These are phyloP conservation scores for Henckelia pumila DNA, from an alignment of 257 asterid genomes.

Conservation along the genomic window DNA sequence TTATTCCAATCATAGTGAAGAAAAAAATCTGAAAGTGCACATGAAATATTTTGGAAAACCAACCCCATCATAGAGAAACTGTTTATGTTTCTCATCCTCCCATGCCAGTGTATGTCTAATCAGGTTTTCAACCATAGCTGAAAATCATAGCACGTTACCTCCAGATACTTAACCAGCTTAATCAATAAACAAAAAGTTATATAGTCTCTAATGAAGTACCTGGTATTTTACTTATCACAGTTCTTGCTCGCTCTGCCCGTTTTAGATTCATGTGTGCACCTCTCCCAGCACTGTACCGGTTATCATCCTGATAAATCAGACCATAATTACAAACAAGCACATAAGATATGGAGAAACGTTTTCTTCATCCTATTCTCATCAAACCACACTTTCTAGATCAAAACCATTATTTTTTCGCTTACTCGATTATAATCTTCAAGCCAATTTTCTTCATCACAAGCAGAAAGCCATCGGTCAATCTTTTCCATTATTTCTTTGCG, in stretches of 20 bases:
- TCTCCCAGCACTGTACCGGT: conserved; percentile 90
- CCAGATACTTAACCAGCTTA: conserved; percentile 18
- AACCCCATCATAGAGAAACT: conserved; percentile 90
- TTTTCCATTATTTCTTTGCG: conserved; percentile 80
- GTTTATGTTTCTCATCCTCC: conserved; percentile 80
- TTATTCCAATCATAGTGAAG: not conserved
- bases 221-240: conserved; percentile 76
- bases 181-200: conserved; percentile 17
- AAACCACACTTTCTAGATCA: not conserved
- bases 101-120: conserved; percentile 72
- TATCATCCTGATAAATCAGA: conserved; percentile 52
- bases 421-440: conserved; percentile 80
- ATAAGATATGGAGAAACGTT: not conserved
- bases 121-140: conserved; percentile 79
- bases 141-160: conserved; percentile 28
- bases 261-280: conserved; percentile 88
- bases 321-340: not conserved
- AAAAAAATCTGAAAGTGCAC: conserved; percentile 16
- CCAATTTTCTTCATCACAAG: conserved; percentile 98
- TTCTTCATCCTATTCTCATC: conserved; percentile 5
- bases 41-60: conserved; percentile 27
- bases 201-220: conserved; percentile 38
- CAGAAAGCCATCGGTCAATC: conserved; percentile 86
- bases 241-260: conserved; percentile 93
- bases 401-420: conserved; percentile 30